Base-by-base conservation (phyloP, 1,139 yeast species). In the Suhomyces choctaworum region DNA sequence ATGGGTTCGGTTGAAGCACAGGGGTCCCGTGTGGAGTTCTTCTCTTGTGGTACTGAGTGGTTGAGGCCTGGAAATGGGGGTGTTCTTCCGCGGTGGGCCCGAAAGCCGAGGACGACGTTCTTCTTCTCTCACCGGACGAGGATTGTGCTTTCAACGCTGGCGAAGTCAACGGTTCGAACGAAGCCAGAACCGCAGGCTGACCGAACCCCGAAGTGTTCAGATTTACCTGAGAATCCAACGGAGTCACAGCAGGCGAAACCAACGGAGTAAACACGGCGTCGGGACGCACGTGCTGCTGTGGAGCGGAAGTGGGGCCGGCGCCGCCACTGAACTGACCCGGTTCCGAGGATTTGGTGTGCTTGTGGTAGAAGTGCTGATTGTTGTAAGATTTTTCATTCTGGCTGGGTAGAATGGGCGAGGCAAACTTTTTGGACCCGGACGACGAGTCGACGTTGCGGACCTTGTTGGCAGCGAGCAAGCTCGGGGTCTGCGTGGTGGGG, bases 221-320 rank as follows among this genome's bases (percentile, higher is more conserved):
- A 28, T 56, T 56, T 7, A 55, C 52, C 30, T 52, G 60, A 14
- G 55, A 48, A 23, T 80, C 88, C 47, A 76, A 52, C 0, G 90
- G 89, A 2, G 86, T 78, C 16, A 76, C 80, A 3, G 84, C 83
- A 0, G 95, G 95, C 2, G 89, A 81, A 9, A 83, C 76, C 34
- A 85, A 64, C 0, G 95, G 94, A 0, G 94, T 84, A 56, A 79
- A 82, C 4, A 76, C 73, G 7, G 72, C 72, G 37, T 70, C 76
- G 0, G 76, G 75, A 22, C 71, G 52, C 1, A 71, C 64, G 40
- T 66, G 70, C 29, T 54, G 65, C 25, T 22, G 47, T 10, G 30
- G 46, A 15, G 41, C 37, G 23, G 28, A 16, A 9, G 21, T 13
- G 3, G 11, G 12, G 4, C 22, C 28, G 12, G 28, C 20, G n/a